phyloP scores from a whole-genome alignment of 306 rosid species.

The Trifolium subterraneum region DNA sequence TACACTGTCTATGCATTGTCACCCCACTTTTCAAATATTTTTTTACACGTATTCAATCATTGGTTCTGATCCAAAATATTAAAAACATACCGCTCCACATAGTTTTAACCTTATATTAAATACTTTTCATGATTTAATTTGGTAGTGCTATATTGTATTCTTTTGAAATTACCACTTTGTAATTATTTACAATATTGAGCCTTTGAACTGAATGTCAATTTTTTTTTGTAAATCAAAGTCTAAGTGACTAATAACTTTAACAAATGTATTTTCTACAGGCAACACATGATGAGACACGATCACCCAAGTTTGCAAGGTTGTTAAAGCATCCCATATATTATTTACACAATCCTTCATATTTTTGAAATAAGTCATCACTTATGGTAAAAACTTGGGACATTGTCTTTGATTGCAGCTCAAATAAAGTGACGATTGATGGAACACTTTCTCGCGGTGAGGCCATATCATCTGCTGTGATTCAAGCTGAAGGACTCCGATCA shows the following conservation, averaged over 20 bases:
- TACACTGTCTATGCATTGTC: too few relatives aligned
- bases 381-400: slow-evolving; percentile 22
- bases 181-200: not conserved
- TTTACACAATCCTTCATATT: not conserved
- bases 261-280: slow-evolving; percentile 53
- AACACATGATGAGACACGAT: slow-evolving; percentile 51
- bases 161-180: not conserved
- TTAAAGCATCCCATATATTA: slow-evolving; percentile 39
- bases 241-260: slow-evolving; percentile 36
- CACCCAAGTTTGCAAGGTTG: slow-evolving; percentile 61
- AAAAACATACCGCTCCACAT: not conserved
- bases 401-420: slow-evolving; percentile 53
- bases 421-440: slow-evolving; percentile 49
- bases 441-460: slow-evolving; percentile 67
- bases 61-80: not conserved
- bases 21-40: not conserved
- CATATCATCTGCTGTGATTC: slow-evolving; percentile 77
- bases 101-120: not conserved
- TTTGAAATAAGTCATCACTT: slow-evolving; percentile 17
- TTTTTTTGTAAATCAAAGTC: slow-evolving; percentile 16
- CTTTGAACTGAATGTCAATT: slow-evolving; percentile 23
- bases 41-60: not conserved
- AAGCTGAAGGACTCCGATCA: slow-evolving; percentile 66
- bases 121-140: not conserved
- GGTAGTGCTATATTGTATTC: not conserved